Percentiles rank a stretch among this genome's conserved stretches.
These are phyloP conservation scores for Debaryomycetaceae sp. DNA, from an alignment of 1,139 yeast genomes.

Conservation along the genomic window DNA sequence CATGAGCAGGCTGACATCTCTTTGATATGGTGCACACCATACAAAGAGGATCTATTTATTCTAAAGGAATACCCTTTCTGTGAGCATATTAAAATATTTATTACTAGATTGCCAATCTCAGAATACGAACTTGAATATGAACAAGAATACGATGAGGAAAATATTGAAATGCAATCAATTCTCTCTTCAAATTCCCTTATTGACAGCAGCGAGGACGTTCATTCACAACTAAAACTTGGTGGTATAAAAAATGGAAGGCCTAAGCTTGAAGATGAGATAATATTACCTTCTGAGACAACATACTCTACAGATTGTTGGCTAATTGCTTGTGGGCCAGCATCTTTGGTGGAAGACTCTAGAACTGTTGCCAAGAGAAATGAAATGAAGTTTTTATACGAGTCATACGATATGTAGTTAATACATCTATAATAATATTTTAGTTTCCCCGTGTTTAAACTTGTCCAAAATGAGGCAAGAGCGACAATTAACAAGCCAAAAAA, in stretches of 20 bases:
- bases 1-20: slow-evolving; percentile 11
- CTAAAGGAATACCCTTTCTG: slow-evolving; percentile 32
- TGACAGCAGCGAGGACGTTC: background rate
- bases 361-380: slow-evolving; percentile 37
- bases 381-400: slow-evolving; percentile 44
- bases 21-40: slow-evolving; percentile 54
- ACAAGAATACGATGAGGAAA: slow-evolving; percentile 1
- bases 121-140: background rate
- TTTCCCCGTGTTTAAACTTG: background rate
- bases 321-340: slow-evolving; percentile 69
- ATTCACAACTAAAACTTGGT: background rate
- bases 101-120: slow-evolving; percentile 16
- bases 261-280: slow-evolving; percentile 18
- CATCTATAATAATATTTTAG: background rate
- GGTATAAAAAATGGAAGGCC: slow-evolving; percentile 37
- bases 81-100: slow-evolving; percentile 16
- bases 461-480: background rate
- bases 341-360: slow-evolving; percentile 47
- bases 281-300: slow-evolving; percentile 23
- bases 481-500: slow-evolving; percentile 10
- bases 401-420: slow-evolving; percentile 25
- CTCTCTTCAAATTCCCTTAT: slow-evolving; percentile 2
- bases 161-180: slow-evolving; percentile 4
- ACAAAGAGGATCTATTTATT: slow-evolving; percentile 39
- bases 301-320: slow-evolving; percentile 46